These are phyloP conservation scores for Mariannaea elegans DNA, from an alignment of 2,329 filamentous ascomycete species.

Conservation along the genomic window DNA sequence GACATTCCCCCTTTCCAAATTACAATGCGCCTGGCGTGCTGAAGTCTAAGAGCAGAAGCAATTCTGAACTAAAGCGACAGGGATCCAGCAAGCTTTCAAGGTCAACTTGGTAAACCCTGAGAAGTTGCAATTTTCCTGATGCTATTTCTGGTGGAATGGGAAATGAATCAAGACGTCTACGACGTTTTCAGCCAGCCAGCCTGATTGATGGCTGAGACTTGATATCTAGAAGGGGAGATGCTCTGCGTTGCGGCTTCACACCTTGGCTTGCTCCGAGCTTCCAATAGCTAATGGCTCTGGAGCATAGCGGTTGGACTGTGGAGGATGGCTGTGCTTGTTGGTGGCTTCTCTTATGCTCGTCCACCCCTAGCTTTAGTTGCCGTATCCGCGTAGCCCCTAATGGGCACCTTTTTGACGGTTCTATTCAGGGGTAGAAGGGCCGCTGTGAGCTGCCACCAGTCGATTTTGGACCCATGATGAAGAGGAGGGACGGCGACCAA, in stretches of 20 bases:
- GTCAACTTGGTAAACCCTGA: neutral
- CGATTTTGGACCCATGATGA: neutral
- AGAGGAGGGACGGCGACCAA: neutral
- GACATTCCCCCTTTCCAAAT: neutral
- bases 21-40: neutral
- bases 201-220: neutral
- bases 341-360: conserved; percentile 10
- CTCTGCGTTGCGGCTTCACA: neutral
- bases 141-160: neutral
- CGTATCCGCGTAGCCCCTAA: conserved; percentile 25
- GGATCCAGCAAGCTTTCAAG: neutral
- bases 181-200: neutral
- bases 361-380: conserved; percentile 17
- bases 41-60: conserved; percentile 13
- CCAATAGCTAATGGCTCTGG: neutral
- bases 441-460: conserved; percentile 10
- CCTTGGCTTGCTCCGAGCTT: neutral
- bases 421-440: conserved; percentile 32
- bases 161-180: neutral
- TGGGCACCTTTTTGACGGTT: conserved; percentile 25
- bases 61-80: conserved; percentile 7
- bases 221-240: neutral
- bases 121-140: neutral
- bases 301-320: conserved; percentile 7
- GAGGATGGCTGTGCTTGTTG: neutral